Conservation (phyloP, 2,329 filamentous ascomycete genomes). For the Fusarium sp. region DNA sequence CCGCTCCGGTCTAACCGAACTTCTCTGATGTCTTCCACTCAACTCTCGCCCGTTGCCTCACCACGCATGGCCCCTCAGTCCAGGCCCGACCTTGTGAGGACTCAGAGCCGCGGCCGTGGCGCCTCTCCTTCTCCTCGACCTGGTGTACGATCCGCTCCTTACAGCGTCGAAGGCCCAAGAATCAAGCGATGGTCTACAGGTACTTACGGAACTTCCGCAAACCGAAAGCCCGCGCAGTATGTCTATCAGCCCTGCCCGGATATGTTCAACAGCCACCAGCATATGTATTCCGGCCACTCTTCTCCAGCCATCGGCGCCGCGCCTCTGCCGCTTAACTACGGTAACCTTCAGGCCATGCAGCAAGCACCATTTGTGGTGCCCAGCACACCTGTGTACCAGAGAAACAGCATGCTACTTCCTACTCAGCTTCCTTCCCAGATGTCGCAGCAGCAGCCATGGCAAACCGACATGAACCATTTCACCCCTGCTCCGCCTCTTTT, state of each 20-base stretch:
- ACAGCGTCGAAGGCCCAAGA: conserved; percentile 73
- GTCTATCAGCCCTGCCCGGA: conserved; percentile 72
- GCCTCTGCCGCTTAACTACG: conserved; percentile 64
- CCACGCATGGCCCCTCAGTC: conserved; percentile 72
- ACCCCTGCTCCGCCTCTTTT: conserved; percentile 71
- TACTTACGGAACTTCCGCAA: conserved; percentile 70
- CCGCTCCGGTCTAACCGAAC: conserved; percentile 74
- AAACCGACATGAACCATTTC: conserved; percentile 63
- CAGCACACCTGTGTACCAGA: conserved; percentile 61
- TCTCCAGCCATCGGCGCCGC: conserved; percentile 58
- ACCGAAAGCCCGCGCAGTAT: conserved; percentile 68
- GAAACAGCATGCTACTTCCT: conserved; percentile 68
- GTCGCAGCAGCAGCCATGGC: conserved; percentile 61
- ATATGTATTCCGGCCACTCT: conserved; percentile 58
- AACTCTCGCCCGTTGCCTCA: conserved; percentile 78
- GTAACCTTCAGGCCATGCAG: conserved; percentile 65
- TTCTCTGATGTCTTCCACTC: conserved; percentile 76
- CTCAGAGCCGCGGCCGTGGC: conserved; percentile 71
- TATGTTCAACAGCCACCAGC: conserved; percentile 65
- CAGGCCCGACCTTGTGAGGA: conserved; percentile 70
- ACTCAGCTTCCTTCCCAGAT: conserved; percentile 62
- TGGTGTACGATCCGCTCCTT: conserved; percentile 74
- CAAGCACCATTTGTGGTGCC: conserved; percentile 67
- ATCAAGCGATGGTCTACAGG: conserved; percentile 84
- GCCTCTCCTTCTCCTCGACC: conserved; percentile 78